Conservation (phyloP, 345 rosid genomes). For the Citrus inodora region DNA sequence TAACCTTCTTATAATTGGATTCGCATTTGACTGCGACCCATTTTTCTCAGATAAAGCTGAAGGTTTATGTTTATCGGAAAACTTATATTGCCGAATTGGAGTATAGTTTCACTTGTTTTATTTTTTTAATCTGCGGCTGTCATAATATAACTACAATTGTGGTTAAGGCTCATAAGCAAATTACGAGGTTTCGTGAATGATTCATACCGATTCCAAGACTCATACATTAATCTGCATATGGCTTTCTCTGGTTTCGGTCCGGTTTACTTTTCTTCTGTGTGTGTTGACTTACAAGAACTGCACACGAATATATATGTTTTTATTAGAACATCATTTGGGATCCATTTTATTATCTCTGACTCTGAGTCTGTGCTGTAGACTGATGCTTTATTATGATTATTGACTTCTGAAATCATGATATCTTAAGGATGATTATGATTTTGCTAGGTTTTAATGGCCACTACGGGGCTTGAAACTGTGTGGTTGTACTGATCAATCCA, state of each 20-base stretch:
- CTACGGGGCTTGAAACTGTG: slow-evolving; percentile 37
- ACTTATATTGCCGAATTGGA: too few species aligned
- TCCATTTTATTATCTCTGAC: neutral
- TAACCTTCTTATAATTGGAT: too few species aligned
- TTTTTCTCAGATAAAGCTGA: too few species aligned
- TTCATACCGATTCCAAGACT: neutral
- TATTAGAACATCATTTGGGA: neutral
- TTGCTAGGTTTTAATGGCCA: slow-evolving; percentile 23
- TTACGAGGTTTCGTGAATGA: neutral
- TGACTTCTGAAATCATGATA: neutral
- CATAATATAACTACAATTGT: too few species aligned
- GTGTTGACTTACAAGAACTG: neutral
- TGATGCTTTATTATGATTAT: neutral
- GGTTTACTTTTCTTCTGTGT: neutral
- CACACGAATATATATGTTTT: neutral
- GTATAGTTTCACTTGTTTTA: too few species aligned
- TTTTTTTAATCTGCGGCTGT: neutral
- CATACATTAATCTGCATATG: neutral
- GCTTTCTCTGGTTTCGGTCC: neutral
- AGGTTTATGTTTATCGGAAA: too few species aligned
- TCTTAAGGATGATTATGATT: neutral
- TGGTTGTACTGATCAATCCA: slow-evolving; percentile 43
- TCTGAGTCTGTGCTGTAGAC: neutral
- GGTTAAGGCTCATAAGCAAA: neutral
- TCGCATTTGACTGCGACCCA: too few species aligned